Conservation (phyloP, 352 stramenopile genomes). For the Peronospora belbahrii region DNA sequence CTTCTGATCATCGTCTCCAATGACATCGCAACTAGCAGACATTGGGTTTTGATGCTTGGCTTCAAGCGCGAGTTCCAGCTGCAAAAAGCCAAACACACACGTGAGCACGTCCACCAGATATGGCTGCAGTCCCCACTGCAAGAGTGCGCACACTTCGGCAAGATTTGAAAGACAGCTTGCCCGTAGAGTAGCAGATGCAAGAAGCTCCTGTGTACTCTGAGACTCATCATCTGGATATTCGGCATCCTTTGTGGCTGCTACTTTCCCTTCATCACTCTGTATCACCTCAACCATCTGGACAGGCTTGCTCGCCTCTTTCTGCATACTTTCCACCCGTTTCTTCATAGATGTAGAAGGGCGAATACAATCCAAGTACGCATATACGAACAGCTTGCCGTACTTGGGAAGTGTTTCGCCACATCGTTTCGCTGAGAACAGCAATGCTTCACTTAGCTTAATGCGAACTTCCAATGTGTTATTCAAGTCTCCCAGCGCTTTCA, state of each 20-base stretch:
- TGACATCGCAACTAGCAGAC: neutral
- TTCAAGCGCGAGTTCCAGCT: slow-evolving; percentile 49
- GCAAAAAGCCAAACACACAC: slow-evolving; percentile 71
- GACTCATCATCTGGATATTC: slow-evolving; percentile 3
- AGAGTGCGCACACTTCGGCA: slow-evolving; percentile 66
- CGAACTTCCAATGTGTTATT: slow-evolving; percentile 48
- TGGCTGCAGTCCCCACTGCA: slow-evolving; percentile 65
- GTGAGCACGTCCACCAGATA: slow-evolving; percentile 71
- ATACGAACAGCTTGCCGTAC: slow-evolving; percentile 70
- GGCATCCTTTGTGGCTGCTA: neutral
- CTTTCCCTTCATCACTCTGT: slow-evolving; percentile 2
- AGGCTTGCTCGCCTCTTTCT: slow-evolving; percentile 17
- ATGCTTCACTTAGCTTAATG: slow-evolving; percentile 80
- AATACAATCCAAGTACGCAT: slow-evolving; percentile 75
- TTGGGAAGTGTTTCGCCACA: slow-evolving; percentile 66
- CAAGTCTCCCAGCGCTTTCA: slow-evolving; percentile 38
- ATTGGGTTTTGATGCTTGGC: slow-evolving; percentile 4
- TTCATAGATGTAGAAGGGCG: slow-evolving; percentile 24
- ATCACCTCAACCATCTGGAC: slow-evolving; percentile 61
- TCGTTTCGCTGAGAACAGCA: slow-evolving; percentile 70
- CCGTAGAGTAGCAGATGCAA: slow-evolving; percentile 55
- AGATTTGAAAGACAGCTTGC: slow-evolving; percentile 85
- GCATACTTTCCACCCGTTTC: slow-evolving; percentile 3
- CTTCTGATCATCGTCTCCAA: slow-evolving; percentile 10
- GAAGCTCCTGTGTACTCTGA: slow-evolving; percentile 14